Base-by-base conservation (phyloP, 371 early-diverging fungal species). In the Dichotomocladium elegans region DNA sequence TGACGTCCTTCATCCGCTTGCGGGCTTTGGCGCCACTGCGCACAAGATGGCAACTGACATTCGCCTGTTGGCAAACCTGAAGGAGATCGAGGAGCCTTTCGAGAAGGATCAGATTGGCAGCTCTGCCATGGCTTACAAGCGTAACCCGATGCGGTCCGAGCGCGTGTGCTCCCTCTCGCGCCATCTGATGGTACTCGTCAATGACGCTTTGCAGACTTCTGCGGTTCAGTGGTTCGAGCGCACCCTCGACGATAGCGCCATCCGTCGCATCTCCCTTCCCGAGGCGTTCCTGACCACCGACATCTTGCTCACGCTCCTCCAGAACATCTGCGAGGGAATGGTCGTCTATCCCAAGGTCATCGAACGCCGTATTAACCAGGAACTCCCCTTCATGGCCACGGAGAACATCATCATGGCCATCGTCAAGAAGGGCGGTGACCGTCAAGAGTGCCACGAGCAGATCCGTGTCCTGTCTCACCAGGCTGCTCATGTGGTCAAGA, bases 121-220 rank as follows among this genome's bases (percentile, higher is more conserved):
- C 31, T 94, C 95, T 29, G 99, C 99, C 47, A 97, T 98, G 99
- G 98, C 99, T 51, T 98, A 98, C 81, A 98, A 98, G 89, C 91
- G 98, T 63, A 98, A 98, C 82, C 99, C 99, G 29, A 98, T 98
- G 97, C 89, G 96, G 42, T 91, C 89, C 62, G 99, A 98, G 66
- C 92, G 99, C 61, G 90, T 94, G 29, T 96, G 97, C 81, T 87
- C 93, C 28, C 83, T 98, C 48, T 73, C 95, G n/a, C 91, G 98
- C 51, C 98, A 98, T 67, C 79, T 98, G 58, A 93, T 95, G 89
- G 79, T 90, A n/a, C 82, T 98, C 9, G 82, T 86, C 49, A 85
- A 85, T 63, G 89, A 98, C 69, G 88, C 94, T 28, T 73, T 92
- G 37, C 86, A 91, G 55, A 98, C 97, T 21, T 86, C 92, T 50